phyloP scores from a whole-genome alignment of 768 basidiomycete species.

The Clitopilus passeckerianus region DNA sequence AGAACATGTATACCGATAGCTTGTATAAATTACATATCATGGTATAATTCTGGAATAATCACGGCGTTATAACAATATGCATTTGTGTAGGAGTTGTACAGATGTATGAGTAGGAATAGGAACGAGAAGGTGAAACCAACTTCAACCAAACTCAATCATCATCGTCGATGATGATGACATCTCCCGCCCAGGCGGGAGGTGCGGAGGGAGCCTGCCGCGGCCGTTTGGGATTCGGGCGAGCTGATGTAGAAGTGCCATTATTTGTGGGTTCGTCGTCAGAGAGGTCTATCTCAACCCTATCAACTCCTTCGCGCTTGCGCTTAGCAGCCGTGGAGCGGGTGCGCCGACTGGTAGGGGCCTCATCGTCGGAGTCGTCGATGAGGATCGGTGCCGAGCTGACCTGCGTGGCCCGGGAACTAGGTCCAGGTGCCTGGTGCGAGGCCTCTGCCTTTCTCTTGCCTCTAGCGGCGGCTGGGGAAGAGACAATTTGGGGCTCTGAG shows the following conservation, averaged over 20 bases:
- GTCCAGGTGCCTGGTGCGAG: slow-evolving; percentile 8
- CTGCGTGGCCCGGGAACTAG: slow-evolving; percentile 2
- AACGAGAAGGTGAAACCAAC: background rate
- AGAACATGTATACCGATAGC: too few species aligned
- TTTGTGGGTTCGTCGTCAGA: slow-evolving; percentile 17
- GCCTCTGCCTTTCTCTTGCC: slow-evolving; percentile 27
- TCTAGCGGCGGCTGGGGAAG: slow-evolving; percentile 21
- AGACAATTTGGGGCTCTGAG: background rate
- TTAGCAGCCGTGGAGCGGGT: background rate
- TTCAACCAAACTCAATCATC: slow-evolving; percentile 8
- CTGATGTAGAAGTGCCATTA: background rate
- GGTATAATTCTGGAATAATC: too few species aligned
- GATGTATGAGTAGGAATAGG: background rate
- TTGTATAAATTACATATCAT: too few species aligned
- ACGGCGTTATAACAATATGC: too few species aligned
- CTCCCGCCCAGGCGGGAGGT: background rate
- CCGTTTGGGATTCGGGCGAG: background rate
- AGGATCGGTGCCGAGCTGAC: slow-evolving; percentile 12
- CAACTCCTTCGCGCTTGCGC: background rate
- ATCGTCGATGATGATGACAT: slow-evolving; percentile 41
- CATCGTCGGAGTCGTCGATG: slow-evolving; percentile 25
- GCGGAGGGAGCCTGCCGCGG: background rate
- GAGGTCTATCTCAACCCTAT: slow-evolving; percentile 22
- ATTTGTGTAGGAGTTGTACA: background rate
- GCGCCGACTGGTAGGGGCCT: slow-evolving; percentile 1